Conservation (phyloP, 441 rosid genomes). For the Populus tomentosa region DNA sequence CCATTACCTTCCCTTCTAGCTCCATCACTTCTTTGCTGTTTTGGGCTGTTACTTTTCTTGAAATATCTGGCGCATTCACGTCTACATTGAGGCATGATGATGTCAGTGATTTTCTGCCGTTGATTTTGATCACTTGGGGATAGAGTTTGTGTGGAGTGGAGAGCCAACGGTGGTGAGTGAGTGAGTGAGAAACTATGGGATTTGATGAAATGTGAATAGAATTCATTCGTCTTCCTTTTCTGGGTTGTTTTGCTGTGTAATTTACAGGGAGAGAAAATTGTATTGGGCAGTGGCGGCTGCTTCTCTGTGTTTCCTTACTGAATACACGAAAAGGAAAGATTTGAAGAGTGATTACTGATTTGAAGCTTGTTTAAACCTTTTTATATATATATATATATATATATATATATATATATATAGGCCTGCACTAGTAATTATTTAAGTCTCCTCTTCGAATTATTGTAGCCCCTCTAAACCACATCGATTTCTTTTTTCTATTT, state of each 20-base stretch:
- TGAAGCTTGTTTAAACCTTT: too few relatives aligned
- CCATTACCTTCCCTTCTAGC: constrained; percentile 30
- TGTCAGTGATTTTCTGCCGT: not conserved
- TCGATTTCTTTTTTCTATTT: too few relatives aligned
- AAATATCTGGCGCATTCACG: not conserved
- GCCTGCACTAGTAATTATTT: too few relatives aligned
- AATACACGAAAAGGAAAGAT: not conserved
- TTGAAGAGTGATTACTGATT: not conserved
- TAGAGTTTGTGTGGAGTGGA: not conserved
- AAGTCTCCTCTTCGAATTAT: too few relatives aligned
- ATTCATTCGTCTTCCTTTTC: not conserved
- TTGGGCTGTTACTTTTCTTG: not conserved
- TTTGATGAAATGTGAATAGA: constrained; percentile 9
- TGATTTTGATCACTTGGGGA: constrained; percentile 7
- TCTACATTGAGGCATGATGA: constrained; percentile 5
- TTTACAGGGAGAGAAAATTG: not conserved
- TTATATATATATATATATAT: too few relatives aligned
- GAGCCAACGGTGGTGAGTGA: constrained; percentile 12
- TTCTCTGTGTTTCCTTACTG: not conserved
- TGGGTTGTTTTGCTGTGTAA: not conserved
- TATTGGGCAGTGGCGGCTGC: not conserved
- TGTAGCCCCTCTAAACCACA: not conserved
- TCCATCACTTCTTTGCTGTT: constrained; percentile 29
- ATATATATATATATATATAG: too few relatives aligned
- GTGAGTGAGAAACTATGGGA: constrained; percentile 4